Evolutionary conservation across 192 early-diverging fungal species (phyloP).

Genomic region (Coemansia sp.): DNA sequence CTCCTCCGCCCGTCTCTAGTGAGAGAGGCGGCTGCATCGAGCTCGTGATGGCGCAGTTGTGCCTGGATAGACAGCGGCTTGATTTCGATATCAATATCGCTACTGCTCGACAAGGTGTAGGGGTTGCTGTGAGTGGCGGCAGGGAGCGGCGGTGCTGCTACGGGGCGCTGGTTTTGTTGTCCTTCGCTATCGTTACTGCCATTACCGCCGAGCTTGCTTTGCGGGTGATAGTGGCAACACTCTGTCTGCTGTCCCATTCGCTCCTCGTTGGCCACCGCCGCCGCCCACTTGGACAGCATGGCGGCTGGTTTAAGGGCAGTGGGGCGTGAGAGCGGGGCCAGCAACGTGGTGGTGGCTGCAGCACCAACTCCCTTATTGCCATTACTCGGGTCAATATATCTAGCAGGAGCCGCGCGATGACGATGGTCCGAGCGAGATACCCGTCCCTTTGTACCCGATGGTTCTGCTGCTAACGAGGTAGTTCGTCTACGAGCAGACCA

Average conservation of each 20-base stretch:
- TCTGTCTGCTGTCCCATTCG: background rate
- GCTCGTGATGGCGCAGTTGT: background rate
- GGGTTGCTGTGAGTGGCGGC: background rate
- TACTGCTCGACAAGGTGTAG: background rate
- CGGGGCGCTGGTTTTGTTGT: background rate
- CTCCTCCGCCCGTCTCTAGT: background rate
- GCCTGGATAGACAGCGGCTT: background rate
- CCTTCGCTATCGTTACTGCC: background rate
- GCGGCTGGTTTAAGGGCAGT: background rate
- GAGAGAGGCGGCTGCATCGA: background rate
- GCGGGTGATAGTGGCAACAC: background rate
- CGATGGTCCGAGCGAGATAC: background rate
- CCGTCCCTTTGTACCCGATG: background rate
- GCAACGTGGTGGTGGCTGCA: constrained; percentile 13
- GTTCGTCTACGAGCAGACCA: background rate
- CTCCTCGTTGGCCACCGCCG: background rate
- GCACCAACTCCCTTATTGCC: background rate
- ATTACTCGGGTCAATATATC: background rate
- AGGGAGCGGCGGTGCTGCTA: background rate
- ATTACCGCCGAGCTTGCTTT: constrained; percentile 3
- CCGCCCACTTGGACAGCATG: background rate
- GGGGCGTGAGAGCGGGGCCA: constrained; percentile 4
- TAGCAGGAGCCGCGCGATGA: background rate
- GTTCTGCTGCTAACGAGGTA: background rate
- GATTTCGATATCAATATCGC: background rate